Evolutionary conservation across 2,329 filamentous ascomycete genomes (phyloP).

Genomic region (Elsinoe perseae): DNA sequence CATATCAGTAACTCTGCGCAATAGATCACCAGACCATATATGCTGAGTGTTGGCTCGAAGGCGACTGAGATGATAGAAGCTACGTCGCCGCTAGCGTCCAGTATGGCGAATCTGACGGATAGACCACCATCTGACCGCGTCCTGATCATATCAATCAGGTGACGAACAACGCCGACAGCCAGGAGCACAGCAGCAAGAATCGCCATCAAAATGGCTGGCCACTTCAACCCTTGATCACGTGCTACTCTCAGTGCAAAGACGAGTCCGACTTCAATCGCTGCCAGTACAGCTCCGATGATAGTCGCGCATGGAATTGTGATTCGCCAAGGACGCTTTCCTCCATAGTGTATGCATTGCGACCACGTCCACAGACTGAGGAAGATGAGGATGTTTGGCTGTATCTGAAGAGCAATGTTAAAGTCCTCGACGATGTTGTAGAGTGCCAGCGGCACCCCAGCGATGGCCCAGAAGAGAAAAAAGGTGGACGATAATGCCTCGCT

Average conservation of each 20-base stretch:
- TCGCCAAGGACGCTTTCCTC: neutral
- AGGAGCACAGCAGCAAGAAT: constrained; percentile 56
- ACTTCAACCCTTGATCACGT: constrained; percentile 37
- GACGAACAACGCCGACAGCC: constrained; percentile 56
- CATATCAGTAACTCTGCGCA: constrained; percentile 58
- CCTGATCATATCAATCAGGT: constrained; percentile 62
- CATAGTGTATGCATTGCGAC: constrained; percentile 20
- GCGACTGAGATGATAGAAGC: constrained; percentile 58
- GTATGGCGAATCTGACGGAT: constrained; percentile 62
- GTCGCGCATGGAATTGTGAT: constrained; percentile 27
- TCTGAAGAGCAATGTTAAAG: constrained; percentile 46
- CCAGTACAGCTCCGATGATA: constrained; percentile 50
- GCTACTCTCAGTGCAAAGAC: constrained; percentile 50
- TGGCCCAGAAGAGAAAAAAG: constrained; percentile 67
- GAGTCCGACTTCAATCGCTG: constrained; percentile 50
- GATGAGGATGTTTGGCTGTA: constrained; percentile 52
- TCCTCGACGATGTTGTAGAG: constrained; percentile 50
- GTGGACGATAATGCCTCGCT: constrained; percentile 57
- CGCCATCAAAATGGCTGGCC: constrained; percentile 61
- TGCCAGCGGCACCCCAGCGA: constrained; percentile 59
- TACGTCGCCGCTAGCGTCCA: constrained; percentile 61
- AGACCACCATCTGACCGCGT: constrained; percentile 62
- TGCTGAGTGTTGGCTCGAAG: constrained; percentile 51
- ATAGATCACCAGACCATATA: constrained; percentile 60
- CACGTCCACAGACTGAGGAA: constrained; percentile 46